Conservation (phyloP, 179 eudicot species). For the Corrigiola litoralis region DNA sequence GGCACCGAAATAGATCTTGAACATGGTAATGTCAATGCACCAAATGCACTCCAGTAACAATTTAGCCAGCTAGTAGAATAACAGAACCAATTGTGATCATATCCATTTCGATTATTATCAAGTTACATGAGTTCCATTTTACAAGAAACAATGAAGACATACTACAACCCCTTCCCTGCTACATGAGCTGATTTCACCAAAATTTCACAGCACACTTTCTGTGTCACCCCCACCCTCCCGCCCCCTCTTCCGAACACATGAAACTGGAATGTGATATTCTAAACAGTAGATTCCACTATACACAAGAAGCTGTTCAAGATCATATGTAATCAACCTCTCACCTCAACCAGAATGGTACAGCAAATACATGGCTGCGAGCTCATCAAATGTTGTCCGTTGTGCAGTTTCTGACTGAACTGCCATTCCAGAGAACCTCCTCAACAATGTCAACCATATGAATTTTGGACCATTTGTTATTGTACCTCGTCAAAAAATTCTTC, state of each 20-base stretch:
- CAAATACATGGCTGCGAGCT: not conserved
- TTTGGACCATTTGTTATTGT: constrained; percentile 14
- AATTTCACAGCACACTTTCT: too few relatives aligned
- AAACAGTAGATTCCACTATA: not conserved
- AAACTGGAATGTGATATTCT: not conserved
- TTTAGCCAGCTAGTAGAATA: too few relatives aligned
- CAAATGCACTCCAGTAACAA: too few relatives aligned
- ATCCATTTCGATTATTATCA: not conserved
- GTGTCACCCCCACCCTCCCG: too few relatives aligned
- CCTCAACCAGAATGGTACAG: not conserved
- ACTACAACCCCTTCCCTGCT: not conserved
- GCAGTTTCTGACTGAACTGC: not conserved
- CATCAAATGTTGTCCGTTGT: not conserved
- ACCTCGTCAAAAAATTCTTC: constrained; percentile 45
- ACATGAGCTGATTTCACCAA: too few relatives aligned
- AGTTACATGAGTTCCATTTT: not conserved
- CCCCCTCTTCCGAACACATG: not conserved
- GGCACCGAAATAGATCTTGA: too few relatives aligned
- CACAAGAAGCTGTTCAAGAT: not conserved
- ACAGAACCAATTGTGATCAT: not conserved
- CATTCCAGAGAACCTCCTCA: not conserved
- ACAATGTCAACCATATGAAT: not conserved
- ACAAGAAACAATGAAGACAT: not conserved
- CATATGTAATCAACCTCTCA: not conserved
- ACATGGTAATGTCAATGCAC: too few relatives aligned